Conservation (phyloP, 2,329 filamentous ascomycete species). For the Pseudogymnoascus sp. region DNA sequence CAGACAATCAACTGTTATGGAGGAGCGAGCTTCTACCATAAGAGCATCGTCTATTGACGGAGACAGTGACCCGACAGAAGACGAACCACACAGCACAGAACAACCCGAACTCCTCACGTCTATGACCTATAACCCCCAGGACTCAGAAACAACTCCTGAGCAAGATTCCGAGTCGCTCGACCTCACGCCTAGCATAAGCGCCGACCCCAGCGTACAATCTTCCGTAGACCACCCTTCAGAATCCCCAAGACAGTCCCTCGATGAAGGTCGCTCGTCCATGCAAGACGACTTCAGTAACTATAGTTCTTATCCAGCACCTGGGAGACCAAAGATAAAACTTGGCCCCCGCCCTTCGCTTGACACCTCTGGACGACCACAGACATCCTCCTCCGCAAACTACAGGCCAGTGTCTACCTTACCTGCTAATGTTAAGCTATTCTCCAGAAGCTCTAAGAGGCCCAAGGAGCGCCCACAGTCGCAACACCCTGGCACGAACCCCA, state of each 20-base stretch:
- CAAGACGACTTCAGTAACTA: conserved; percentile 44
- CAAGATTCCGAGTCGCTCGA: conserved; percentile 2
- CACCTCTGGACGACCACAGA: conserved; percentile 49
- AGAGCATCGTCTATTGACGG: conserved; percentile 19
- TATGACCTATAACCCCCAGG: neutral
- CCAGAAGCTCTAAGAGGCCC: conserved; percentile 48
- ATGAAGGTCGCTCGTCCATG: conserved; percentile 32
- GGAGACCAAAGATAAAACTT: conserved; percentile 79
- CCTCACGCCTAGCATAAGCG: conserved; percentile 4
- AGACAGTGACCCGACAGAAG: neutral
- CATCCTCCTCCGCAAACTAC: conserved; percentile 51
- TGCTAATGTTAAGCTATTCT: conserved; percentile 65
- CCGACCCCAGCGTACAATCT: neutral
- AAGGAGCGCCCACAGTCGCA: conserved; percentile 35
- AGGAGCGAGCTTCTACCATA: conserved; percentile 32
- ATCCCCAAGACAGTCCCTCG: conserved; percentile 18
- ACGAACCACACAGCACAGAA: neutral
- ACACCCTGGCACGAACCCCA: conserved; percentile 21
- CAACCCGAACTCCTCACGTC: neutral
- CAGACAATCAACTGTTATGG: conserved; percentile 46
- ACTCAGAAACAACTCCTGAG: neutral
- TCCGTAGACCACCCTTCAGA: conserved; percentile 6
- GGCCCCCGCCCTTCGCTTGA: conserved; percentile 76
- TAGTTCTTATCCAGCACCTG: conserved; percentile 39
- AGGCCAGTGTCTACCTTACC: conserved; percentile 74